A percentile compares a stretch with the other conserved stretches of the same genome.
Evolutionary conservation across 345 rosid genomes (phyloP).

Genomic region (Erysimum cheiranthoides): DNA sequence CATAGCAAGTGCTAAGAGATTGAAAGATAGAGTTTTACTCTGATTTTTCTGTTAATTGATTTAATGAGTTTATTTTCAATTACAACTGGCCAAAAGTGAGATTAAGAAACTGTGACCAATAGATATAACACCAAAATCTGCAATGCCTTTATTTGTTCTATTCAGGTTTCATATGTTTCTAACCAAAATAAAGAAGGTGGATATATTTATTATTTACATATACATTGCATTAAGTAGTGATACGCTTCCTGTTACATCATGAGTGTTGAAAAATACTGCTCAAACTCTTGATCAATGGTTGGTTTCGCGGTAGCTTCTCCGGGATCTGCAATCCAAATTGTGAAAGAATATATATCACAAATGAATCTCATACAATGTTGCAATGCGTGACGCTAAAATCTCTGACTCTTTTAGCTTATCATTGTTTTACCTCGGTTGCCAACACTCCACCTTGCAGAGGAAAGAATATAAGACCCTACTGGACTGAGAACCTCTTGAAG

Average conservation of each 20-base stretch:
- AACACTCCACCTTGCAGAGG: conserved; percentile 35
- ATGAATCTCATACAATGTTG: not conserved
- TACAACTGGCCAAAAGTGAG: too few species aligned
- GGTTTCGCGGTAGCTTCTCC: conserved; percentile 50
- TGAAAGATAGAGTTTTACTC: too few species aligned
- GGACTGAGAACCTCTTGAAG: conserved; percentile 25
- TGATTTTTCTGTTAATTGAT: too few species aligned
- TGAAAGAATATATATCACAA: not conserved
- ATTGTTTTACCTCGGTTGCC: conserved; percentile 26
- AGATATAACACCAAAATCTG: too few species aligned
- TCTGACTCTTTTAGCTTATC: not conserved
- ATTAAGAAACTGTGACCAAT: too few species aligned
- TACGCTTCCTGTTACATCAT: conserved; percentile 52
- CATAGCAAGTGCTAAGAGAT: too few species aligned
- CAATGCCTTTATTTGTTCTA: too few species aligned
- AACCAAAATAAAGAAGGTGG: not conserved
- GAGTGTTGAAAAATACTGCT: conserved; percentile 81
- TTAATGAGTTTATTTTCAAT: too few species aligned
- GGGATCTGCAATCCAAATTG: conserved; percentile 21
- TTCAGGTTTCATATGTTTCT: not conserved
- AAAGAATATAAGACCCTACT: conserved; percentile 23
- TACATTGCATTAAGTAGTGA: not conserved
- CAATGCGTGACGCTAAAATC: not conserved
- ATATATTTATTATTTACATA: not conserved
- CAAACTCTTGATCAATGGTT: conserved; percentile 91